Conservation (phyloP, 345 rosid species). For the Corchorus capsularis region DNA sequence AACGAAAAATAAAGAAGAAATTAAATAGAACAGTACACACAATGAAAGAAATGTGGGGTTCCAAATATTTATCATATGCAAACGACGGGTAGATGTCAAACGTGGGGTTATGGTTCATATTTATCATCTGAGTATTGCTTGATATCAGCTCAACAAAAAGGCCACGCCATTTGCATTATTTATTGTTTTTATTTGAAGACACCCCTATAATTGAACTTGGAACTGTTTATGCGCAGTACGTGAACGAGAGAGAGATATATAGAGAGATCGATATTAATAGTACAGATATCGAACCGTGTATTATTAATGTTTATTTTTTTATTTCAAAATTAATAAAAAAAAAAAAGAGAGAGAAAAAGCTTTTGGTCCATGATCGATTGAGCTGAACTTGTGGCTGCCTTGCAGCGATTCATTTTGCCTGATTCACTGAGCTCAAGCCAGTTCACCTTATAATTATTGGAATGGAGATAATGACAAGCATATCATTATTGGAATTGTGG, state of each 20-base stretch:
- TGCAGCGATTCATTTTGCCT: background rate
- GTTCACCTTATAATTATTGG: slow-evolving; percentile 23
- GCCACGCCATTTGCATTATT: slow-evolving; percentile 22
- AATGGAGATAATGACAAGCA: slow-evolving; percentile 10
- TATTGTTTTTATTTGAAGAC: slow-evolving; percentile 6
- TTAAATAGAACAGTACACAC: too few species aligned
- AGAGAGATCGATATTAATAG: too few species aligned
- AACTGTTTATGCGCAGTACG: background rate
- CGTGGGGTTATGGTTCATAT: background rate
- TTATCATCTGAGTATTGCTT: background rate
- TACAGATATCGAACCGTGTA: background rate
- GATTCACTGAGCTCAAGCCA: slow-evolving; percentile 17
- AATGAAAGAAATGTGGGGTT: background rate
- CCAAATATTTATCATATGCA: background rate
- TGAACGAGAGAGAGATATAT: background rate
- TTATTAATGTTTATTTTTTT: background rate
- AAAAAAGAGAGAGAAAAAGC: background rate
- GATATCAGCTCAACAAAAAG: slow-evolving; percentile 3
- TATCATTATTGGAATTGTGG: slow-evolving; percentile 27
- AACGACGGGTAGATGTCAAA: background rate
- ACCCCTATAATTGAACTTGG: slow-evolving; percentile 24
- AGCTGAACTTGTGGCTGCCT: background rate
- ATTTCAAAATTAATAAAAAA: too few species aligned
- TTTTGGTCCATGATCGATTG: background rate
- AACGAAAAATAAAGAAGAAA: background rate